phyloP scores from a whole-genome alignment of 345 rosid genomes.

The Draba incana region DNA sequence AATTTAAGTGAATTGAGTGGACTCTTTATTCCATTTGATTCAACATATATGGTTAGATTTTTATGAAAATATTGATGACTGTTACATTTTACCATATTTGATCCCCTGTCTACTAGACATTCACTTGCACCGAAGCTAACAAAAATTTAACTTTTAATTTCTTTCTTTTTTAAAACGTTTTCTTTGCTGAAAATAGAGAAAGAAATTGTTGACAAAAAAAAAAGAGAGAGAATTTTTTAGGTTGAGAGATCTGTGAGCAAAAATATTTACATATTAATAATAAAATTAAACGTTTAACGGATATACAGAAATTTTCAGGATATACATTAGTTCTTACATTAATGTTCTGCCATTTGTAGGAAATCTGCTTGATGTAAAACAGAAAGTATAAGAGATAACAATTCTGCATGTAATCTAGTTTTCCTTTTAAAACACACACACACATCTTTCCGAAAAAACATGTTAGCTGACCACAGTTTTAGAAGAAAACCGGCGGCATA shows the following conservation, averaged over 20 bases:
- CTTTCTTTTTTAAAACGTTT: not conserved
- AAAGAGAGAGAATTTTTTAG: not conserved
- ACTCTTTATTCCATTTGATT: too few relatives aligned
- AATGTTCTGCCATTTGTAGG: not conserved
- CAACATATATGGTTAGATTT: too few relatives aligned
- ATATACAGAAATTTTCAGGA: not conserved
- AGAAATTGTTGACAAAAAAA: not conserved
- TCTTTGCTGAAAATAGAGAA: not conserved
- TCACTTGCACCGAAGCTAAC: not conserved
- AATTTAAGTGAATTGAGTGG: too few relatives aligned
- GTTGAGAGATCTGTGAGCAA: not conserved
- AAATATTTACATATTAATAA: not conserved
- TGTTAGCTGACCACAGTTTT: conserved; percentile 7
- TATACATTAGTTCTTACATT: not conserved
- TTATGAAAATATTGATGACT: too few relatives aligned
- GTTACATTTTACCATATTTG: too few relatives aligned
- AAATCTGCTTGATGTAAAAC: not conserved
- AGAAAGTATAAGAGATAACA: not conserved
- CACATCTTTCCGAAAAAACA: conserved; percentile 4
- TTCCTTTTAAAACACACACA: not conserved
- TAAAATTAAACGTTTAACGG: not conserved
- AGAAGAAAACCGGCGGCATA: conserved; percentile 17
- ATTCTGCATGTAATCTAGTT: not conserved
- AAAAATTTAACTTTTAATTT: not conserved
- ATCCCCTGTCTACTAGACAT: too few relatives aligned